Base-by-base conservation (phyloP, 192 early-diverging fungal genomes). In the Coemansia sp. region DNA sequence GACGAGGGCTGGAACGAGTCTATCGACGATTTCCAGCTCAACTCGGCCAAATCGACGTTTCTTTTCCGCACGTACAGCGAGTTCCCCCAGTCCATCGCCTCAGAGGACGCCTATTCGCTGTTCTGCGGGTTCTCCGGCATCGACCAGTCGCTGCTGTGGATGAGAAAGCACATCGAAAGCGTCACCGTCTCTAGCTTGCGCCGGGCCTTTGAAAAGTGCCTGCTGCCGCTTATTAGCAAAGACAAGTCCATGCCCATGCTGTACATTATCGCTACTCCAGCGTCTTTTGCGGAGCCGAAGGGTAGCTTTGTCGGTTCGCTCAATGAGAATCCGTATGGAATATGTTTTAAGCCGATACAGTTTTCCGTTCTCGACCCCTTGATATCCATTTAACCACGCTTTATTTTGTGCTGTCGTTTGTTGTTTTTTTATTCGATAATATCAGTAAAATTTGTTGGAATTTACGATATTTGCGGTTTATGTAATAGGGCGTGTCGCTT, bases 21-120 rank as follows among this genome's bases (percentile, higher is more conserved):
- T 8, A 48, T 79, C 18, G 54, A 73, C 27, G 76, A 73, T 53
- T 69, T 79, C 32, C 67, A 79, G 64, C 67, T 79, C 34, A 61
- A 67, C 16, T 63, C 71, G 9, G 76, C 76, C 1, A 58, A 65
- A 35, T 79, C 76, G 0, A 70, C 69, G 18, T 63, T 42, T 22
- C 47, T 64, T 4, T 58, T 79, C 25, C 56, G 68, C 35, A 20
- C 48, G 19, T 74, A 79, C 53, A 64, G 50, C 11, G 54, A 54
- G 1, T 18, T 69, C 28, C 19, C 62, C 1, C 62, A 70, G 32
- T 51, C 61, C 9, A 6, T 79, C 19, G 64, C 61, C 25, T 36
- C 59, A 10, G 76, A 79, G 25, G 76, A 79, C 30, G 71, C 76
- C 5, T 47, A 13, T 23, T 29, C 58, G 28, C 19, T 70, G 18